A percentile compares a stretch with the other conserved stretches of the same genome.
phyloP scores from a whole-genome alignment of 2,329 filamentous ascomycete species.

The Cercospora beticola region DNA sequence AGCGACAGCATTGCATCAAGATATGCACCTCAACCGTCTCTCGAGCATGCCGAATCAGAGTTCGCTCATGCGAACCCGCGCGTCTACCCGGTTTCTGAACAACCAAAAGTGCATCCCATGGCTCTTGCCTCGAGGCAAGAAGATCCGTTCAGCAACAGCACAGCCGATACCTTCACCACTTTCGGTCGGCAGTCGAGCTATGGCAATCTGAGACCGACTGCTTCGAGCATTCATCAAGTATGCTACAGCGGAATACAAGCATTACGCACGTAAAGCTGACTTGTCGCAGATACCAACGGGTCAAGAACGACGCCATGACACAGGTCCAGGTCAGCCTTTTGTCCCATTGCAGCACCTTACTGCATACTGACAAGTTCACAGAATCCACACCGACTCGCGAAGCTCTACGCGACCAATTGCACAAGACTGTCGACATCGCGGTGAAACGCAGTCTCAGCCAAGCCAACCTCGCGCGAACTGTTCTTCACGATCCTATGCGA shows the following conservation, averaged over 20 bases:
- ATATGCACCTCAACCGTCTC: neutral
- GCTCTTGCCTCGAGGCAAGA: neutral
- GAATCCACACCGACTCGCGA: slow-evolving; percentile 18
- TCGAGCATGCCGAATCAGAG: neutral
- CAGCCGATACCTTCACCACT: neutral
- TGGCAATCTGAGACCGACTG: neutral
- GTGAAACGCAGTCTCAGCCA: slow-evolving; percentile 33
- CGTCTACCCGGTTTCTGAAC: neutral
- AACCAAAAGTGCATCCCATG: neutral
- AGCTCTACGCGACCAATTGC: slow-evolving; percentile 33
- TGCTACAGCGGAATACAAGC: no score
- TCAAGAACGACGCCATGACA: neutral
- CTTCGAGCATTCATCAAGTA: neutral
- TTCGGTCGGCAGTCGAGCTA: slow-evolving; percentile 1
- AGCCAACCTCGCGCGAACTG: slow-evolving; percentile 30
- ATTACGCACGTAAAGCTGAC: neutral
- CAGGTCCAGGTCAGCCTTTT: neutral
- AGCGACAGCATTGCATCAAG: neutral
- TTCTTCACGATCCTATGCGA: slow-evolving; percentile 37
- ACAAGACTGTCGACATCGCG: slow-evolving; percentile 32
- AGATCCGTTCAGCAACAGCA: neutral
- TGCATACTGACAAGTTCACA: neutral
- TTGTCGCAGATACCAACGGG: neutral
- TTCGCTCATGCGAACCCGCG: neutral
- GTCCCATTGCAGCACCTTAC: neutral